A percentile compares a stretch with the other conserved stretches of the same genome.
Conservation (phyloP, 106 monocot genomes). For the Alisma plantagoaquatica region DNA sequence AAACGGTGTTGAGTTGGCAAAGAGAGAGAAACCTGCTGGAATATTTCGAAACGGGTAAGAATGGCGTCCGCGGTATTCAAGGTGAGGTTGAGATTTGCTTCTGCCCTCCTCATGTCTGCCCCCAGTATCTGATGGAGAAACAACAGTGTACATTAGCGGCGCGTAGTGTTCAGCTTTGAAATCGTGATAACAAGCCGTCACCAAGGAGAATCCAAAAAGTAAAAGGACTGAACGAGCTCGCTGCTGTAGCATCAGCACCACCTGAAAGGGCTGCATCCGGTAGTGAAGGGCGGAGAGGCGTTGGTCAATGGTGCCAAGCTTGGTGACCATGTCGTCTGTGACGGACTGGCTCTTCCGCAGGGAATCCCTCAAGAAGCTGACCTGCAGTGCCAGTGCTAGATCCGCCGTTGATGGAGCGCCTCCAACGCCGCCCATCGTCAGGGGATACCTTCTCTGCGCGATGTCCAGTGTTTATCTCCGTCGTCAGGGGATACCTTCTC, state of each 20-base stretch:
- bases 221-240: too few species aligned
- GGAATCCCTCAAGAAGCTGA: constrained; percentile 26
- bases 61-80: constrained; percentile 13
- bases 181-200: not conserved
- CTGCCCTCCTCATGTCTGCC: constrained; percentile 16
- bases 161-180: not conserved
- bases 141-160: not conserved
- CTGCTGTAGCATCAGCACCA: too few species aligned
- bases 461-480: too few species aligned
- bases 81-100: constrained; percentile 12
- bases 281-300: constrained; percentile 57
- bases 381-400: constrained; percentile 21
- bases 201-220: too few species aligned
- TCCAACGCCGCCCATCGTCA: too few species aligned
- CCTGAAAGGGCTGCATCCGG: constrained; percentile 60
- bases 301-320: constrained; percentile 53
- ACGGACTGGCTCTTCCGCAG: constrained; percentile 40
- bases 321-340: constrained; percentile 39
- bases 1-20: too few species aligned
- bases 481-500: too few species aligned
- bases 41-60: too few species aligned
- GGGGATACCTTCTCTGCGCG: too few species aligned
- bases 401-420: too few species aligned
- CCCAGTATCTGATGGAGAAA: constrained; percentile 2
- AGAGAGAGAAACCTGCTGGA: too few species aligned